A percentile compares a stretch with the other conserved stretches of the same genome.
Conservation (phyloP, 345 rosid genomes). For the Limnanthes douglasii region DNA sequence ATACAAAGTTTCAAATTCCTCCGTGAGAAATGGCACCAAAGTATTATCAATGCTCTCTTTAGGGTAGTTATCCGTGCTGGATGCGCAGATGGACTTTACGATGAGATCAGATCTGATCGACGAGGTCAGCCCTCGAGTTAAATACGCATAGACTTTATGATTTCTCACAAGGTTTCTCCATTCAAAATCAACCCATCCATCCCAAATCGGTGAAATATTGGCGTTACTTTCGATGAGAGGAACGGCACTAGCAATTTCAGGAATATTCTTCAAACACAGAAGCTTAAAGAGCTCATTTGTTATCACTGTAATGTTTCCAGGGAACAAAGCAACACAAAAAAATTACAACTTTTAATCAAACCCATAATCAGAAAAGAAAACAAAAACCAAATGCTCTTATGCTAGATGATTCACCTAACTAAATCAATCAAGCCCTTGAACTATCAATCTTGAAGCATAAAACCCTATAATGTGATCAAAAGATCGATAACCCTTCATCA, state of each 20-base stretch:
- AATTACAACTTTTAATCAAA: too few relatives aligned
- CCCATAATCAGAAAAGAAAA: too few relatives aligned
- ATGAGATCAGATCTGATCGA: conserved; percentile 12
- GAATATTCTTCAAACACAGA: conserved; percentile 19
- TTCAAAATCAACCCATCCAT: conserved; percentile 5
- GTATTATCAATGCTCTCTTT: conserved; percentile 22
- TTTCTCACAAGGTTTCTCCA: conserved; percentile 13
- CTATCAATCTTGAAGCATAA: too few relatives aligned
- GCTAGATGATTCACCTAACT: too few relatives aligned
- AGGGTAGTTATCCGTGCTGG: conserved; percentile 29
- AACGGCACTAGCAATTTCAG: conserved; percentile 8
- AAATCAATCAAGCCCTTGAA: neutral
- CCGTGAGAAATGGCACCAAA: conserved; percentile 18
- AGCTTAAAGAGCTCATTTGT: conserved; percentile 15
- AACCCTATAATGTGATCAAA: neutral
- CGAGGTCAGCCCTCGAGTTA: conserved; percentile 18
- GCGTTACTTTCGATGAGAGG: conserved; percentile 9
- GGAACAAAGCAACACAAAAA: too few relatives aligned
- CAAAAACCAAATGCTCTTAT: too few relatives aligned
- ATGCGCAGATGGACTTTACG: conserved; percentile 20
- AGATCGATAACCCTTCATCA: neutral
- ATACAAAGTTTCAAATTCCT: conserved; percentile 14
- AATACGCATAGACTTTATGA: conserved; percentile 20
- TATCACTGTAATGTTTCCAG: conserved; percentile 12
- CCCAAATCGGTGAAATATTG: conserved; percentile 10